Percentiles rank a stretch among this genome's conserved stretches.
Evolutionary conservation across 306 rosid species (phyloP).

Genomic region (Casuarina cunninghamiana): DNA sequence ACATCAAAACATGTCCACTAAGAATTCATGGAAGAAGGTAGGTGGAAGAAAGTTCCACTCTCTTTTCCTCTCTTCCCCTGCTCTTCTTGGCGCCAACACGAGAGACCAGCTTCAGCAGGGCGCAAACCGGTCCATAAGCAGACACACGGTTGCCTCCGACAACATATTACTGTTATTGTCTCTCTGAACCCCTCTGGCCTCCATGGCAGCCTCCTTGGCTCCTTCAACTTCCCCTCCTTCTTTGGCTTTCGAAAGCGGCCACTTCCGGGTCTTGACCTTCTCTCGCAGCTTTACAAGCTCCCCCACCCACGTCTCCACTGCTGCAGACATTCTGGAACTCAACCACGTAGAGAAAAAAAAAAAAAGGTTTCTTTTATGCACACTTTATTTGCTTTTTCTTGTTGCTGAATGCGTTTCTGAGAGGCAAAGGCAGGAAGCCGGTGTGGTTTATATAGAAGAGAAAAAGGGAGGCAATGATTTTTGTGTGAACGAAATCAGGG

Average conservation of each 20-base stretch:
- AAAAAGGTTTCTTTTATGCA: no score
- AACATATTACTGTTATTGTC: conserved; percentile 27
- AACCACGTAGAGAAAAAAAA: not conserved
- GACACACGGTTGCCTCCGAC: conserved; percentile 66
- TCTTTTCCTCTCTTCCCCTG: not conserved
- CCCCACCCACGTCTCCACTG: conserved; percentile 62
- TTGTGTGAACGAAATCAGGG: not conserved
- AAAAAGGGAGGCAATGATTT: not conserved
- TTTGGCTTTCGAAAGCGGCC: conserved; percentile 32
- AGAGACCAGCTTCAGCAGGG: conserved; percentile 47
- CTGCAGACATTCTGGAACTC: conserved; percentile 46
- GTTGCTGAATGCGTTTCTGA: not conserved
- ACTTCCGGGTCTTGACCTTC: conserved; percentile 41
- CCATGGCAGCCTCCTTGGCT: conserved; percentile 24
- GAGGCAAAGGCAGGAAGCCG: not conserved
- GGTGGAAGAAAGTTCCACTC: not conserved
- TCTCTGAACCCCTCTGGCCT: conserved; percentile 9
- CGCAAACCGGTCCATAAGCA: conserved; percentile 89
- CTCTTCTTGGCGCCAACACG: not conserved
- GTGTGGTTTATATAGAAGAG: conserved; percentile 30
- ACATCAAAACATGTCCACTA: not conserved
- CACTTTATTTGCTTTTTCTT: not conserved
- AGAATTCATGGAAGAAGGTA: conserved; percentile 8
- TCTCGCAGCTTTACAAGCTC: conserved; percentile 63
- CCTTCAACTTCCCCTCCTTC: conserved; percentile 32